phyloP scores from a whole-genome alignment of 805 yeast species.

The Ogataea ramenticola region DNA sequence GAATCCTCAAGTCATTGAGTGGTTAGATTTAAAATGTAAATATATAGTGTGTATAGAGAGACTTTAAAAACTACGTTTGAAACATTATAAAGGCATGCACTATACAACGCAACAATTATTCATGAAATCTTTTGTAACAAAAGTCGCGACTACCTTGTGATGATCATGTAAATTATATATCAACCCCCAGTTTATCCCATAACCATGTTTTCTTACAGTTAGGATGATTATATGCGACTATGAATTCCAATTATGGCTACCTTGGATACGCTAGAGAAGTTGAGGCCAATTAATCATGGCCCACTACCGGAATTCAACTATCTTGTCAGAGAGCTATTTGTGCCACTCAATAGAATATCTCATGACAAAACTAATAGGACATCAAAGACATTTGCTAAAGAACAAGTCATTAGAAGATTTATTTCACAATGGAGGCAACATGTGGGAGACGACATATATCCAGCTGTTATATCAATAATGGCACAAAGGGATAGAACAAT shows the following conservation, averaged over 20 bases:
- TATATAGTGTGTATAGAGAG: no score
- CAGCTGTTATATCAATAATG: constrained; percentile 53
- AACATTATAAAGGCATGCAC: no score
- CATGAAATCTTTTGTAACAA: no score
- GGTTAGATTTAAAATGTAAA: not conserved
- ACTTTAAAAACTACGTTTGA: no score
- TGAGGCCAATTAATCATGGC: constrained; percentile 29
- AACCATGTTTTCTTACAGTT: no score
- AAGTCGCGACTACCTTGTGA: no score
- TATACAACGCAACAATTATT: no score
- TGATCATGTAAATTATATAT: no score
- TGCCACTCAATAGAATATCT: constrained; percentile 30
- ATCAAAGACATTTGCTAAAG: constrained; percentile 7
- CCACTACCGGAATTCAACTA: constrained; percentile 34
- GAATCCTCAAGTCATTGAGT: constrained; percentile 22
- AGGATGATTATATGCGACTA: no score
- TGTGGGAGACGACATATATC: constrained; percentile 60
- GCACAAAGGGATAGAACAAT: constrained; percentile 52
- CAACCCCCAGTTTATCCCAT: no score
- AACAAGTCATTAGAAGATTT: constrained; percentile 27
- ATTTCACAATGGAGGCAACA: constrained; percentile 42
- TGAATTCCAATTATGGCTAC: not conserved
- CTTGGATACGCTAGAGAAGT: not conserved
- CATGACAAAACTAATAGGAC: constrained; percentile 13
- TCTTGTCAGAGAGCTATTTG: constrained; percentile 34